Evolutionary conservation across 768 basidiomycete genomes (phyloP), one percentile per base, ranked within the genome.

Genomic region (Xanthoconium purpureum): DNA sequence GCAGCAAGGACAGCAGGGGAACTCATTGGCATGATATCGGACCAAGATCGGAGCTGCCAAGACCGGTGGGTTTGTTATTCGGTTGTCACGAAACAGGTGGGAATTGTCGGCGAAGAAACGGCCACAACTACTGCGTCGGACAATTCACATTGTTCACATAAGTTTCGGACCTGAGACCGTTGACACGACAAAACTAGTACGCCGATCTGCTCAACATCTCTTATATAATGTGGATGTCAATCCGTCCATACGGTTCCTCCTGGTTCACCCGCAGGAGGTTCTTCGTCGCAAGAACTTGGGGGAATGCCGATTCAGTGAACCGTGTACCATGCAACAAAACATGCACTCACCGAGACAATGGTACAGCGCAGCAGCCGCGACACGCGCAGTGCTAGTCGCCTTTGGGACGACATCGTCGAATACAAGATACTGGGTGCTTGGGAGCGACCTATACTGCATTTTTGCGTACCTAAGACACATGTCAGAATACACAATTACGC

Each of bases 291-390:
- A 94, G 79, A 51, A 89, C 91, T 94, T 60, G 33, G 44, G 51
- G 33, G 36, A 43, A 55, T 9, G 35, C 28, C 30, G 18, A 35
- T 42, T 54, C 28, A 47, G 32, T 32, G 24, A n/a, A 20, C n/a
- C 6, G n/a, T 14, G 35, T 24, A 45, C 13, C 11, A 12, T 8
- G 7, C 32, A 2, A 37, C 35, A 11, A 18, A 15, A 17, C 48
- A 17, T 14, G 17, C 35, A 69, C 79, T 37, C 56, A 91, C 91
- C 90, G 42, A 94, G 78, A 67, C 90, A 91, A 61, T 94, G 89
- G 69, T 94, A 91, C 68, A 94, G 86, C 5, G 84, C 91, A 15
- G 88, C 83, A 10, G 91, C 85, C 11, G 89, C 91, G 37, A 93
- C 87, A 65, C 85, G 89, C 11, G 82, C 78, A 5, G 87, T 89